Evolutionary conservation across 441 rosid genomes (phyloP).

Genomic region (Euphorbia corollata): DNA sequence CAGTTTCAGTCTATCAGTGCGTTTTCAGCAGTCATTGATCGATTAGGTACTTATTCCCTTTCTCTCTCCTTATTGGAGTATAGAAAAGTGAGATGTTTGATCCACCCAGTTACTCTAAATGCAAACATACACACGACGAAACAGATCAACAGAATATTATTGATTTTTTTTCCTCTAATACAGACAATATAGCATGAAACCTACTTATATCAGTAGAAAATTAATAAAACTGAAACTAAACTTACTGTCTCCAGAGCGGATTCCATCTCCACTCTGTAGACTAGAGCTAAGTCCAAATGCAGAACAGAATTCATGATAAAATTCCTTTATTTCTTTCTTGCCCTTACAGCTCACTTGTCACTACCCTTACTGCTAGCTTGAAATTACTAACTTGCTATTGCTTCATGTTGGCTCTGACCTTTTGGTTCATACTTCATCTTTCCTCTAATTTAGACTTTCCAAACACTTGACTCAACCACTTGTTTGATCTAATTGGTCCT

Average conservation of each 20-base stretch:
- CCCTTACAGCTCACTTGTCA: not conserved
- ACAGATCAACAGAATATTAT: not conserved
- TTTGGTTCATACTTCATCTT: not conserved
- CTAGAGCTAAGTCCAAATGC: not conserved
- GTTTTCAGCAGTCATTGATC: constrained; percentile 92
- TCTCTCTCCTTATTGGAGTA: not conserved
- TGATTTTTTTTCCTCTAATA: not conserved
- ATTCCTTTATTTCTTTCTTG: not conserved
- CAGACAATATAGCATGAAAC: not conserved
- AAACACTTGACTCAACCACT: not conserved
- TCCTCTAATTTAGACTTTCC: not conserved
- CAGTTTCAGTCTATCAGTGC: constrained; percentile 96
- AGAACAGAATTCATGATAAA: not conserved
- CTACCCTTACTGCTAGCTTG: not conserved
- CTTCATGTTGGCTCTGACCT: not conserved
- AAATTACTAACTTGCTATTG: not conserved
- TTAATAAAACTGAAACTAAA: not conserved
- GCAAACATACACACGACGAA: not conserved
- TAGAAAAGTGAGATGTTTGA: not conserved
- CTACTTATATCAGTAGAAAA: not conserved
- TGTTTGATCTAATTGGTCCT: not conserved
- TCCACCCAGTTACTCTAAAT: not conserved
- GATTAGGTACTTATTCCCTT: constrained; percentile 52
- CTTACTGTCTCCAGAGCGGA: not conserved
- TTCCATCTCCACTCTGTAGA: not conserved